Evolutionary conservation across 345 rosid genomes (phyloP).

Genomic region (Ailanthus altissimus): DNA sequence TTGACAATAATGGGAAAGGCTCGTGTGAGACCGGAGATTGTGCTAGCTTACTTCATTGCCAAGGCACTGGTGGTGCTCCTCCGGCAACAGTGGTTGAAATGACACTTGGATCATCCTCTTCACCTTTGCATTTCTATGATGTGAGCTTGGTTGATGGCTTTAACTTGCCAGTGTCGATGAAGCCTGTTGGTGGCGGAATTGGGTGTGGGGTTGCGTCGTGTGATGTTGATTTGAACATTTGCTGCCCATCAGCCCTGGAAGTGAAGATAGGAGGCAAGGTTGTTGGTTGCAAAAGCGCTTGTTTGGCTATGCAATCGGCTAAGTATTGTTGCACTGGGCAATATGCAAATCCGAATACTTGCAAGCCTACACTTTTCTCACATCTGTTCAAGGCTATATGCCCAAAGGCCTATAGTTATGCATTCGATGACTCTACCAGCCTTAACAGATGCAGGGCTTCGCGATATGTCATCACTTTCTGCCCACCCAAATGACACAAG

Average conservation of each 20-base stretch:
- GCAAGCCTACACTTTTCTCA: conserved; percentile 85
- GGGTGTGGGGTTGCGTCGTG: conserved; percentile 91
- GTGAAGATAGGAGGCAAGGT: conserved; percentile 60
- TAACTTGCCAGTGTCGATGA: conserved; percentile 83
- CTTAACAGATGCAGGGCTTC: conserved; percentile 89
- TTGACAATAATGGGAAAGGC: conserved; percentile 60
- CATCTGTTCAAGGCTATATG: conserved; percentile 87
- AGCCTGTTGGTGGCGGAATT: conserved; percentile 81
- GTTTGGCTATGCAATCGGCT: conserved; percentile 91
- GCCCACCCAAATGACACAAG: conserved; percentile 63
- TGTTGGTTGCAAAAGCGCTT: conserved; percentile 91
- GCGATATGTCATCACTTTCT: conserved; percentile 83
- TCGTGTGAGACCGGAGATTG: conserved; percentile 81
- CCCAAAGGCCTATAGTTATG: conserved; percentile 91
- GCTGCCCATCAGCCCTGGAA: conserved; percentile 90
- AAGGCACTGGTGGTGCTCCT: conserved; percentile 65
- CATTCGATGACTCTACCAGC: conserved; percentile 88
- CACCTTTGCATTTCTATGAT: conserved; percentile 91
- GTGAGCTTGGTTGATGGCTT: conserved; percentile 93
- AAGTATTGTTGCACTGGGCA: conserved; percentile 89
- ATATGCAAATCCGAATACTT: conserved; percentile 61
- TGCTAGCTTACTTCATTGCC: conserved; percentile 53
- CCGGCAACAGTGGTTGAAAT: conserved; percentile 90
- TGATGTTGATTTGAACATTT: conserved; percentile 72
- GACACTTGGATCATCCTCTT: conserved; percentile 68